Evolutionary conservation across 2,329 filamentous ascomycete genomes (phyloP), one percentile per base, ranked within the genome.

Genomic region (Decorospora gaudefroyi): DNA sequence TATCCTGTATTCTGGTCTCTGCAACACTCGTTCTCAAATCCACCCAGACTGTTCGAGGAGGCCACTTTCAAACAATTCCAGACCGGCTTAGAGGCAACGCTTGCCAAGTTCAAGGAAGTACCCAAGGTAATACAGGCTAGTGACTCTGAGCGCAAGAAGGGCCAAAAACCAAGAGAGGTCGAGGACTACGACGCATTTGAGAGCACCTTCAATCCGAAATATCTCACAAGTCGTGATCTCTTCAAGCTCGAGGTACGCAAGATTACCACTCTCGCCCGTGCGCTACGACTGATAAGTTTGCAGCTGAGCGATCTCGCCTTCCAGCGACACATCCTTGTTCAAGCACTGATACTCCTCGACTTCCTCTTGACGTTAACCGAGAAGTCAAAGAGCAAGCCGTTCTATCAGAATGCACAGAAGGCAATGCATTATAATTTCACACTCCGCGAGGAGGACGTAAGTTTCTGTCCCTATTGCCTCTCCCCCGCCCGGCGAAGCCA

Each of bases 1-100:
- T 99, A 99, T 67, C 87, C 91, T 0, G 76, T 91, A 1, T 97
- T 99, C 68, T 99, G 93, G 93, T 86, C 88, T 7, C 73, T 99
- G 7, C 93, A 99, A 67, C 81, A 91, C 51, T 88, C 84, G 51
- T 99, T 99, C 71, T 96, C 91, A 28, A 87, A 95, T 40, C 93
- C 93, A 0, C 90, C 88, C 41, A 84, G 80, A 50, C 75, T 96
- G 0, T 97, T 97, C 59, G 83, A 89, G 22, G 57, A 80, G 0
- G 72, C 78, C 5, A 80, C 87, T 41, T 88, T 99, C 61, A 70
- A 75, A 30, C 70, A 72, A 1, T 88, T 89, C 71, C 85, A 84
- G 61, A 69, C 72, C 31, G 82, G 81, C 8, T 73, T 89, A 21
- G 78, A 83, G 49, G 74, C 75, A 10, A 88, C 85, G 0, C 74